These are phyloP conservation scores for Arabis hirsuta DNA, from an alignment of 345 rosid genomes.

Conservation along the genomic window DNA sequence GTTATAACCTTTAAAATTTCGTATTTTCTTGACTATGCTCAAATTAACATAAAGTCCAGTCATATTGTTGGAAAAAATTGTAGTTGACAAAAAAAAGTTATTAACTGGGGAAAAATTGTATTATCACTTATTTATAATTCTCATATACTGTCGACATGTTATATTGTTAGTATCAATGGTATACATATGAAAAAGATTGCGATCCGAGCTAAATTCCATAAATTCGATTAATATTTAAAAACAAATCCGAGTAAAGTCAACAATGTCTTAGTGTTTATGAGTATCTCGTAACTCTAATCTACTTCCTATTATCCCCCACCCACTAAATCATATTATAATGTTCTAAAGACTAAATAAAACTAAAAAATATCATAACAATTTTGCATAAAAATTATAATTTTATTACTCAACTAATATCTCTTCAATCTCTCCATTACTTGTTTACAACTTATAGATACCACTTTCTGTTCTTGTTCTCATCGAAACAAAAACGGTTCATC, in stretches of 20 bases:
- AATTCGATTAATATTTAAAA: background rate
- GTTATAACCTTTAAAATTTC: background rate
- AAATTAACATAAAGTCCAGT: background rate
- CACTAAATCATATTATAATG: slow-evolving; percentile 15
- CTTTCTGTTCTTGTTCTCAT: slow-evolving; percentile 7
- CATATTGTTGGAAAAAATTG: slow-evolving; percentile 16
- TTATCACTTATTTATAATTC: background rate
- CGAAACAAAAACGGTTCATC: slow-evolving; percentile 2
- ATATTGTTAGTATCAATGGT: background rate
- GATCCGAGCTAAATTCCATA: background rate
- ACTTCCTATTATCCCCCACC: too few species aligned
- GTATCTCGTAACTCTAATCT: background rate
- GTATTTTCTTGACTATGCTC: slow-evolving; percentile 24
- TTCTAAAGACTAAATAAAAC: background rate
- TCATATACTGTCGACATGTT: slow-evolving; percentile 25
- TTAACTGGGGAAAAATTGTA: background rate
- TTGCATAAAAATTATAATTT: slow-evolving; percentile 3
- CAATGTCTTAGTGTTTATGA: background rate
- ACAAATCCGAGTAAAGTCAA: slow-evolving; percentile 28
- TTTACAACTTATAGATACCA: background rate
- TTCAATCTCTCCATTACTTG: slow-evolving; percentile 19
- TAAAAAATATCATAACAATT: background rate
- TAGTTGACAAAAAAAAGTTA: background rate
- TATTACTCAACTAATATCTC: slow-evolving; percentile 6
- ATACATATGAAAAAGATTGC: background rate